These are phyloP conservation scores for Pulveroboletus frians DNA, from an alignment of 768 basidiomycete species.

Conservation along the genomic window DNA sequence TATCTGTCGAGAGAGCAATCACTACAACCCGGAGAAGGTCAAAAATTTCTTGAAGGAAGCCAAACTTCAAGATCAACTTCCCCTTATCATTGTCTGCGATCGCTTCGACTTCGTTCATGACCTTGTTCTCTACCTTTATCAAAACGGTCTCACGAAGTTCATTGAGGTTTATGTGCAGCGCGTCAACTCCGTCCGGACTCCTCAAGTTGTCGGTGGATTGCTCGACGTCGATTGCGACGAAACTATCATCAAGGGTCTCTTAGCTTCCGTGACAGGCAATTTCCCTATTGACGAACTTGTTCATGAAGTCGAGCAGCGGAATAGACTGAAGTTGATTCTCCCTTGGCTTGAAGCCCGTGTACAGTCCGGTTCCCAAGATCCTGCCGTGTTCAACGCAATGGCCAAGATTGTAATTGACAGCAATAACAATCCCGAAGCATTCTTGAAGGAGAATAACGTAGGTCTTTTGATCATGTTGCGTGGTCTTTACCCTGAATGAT, in stretches of 20 bases:
- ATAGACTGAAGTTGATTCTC: slow-evolving; percentile 91
- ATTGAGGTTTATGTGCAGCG: slow-evolving; percentile 99
- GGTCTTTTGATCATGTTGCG: slow-evolving; percentile 24
- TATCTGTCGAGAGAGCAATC: slow-evolving; percentile 95
- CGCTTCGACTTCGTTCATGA: slow-evolving; percentile 99
- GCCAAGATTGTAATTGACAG: slow-evolving; percentile 99
- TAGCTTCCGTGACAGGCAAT: slow-evolving; percentile 90
- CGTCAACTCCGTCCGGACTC: slow-evolving; percentile 95
- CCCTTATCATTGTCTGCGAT: slow-evolving; percentile 99
- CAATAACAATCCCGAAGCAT: slow-evolving; percentile 96
- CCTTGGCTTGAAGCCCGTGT: slow-evolving; percentile 96
- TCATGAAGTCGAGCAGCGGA: slow-evolving; percentile 93
- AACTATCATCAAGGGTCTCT: slow-evolving; percentile 87
- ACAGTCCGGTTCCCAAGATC: slow-evolving; percentile 89
- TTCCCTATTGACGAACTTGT: slow-evolving; percentile 99
- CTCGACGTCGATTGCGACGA: slow-evolving; percentile 99
- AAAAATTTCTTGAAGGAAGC: slow-evolving; percentile 99
- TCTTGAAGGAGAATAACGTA: slow-evolving; percentile 98
- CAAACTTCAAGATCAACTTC: slow-evolving; percentile 92
- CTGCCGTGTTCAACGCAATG: slow-evolving; percentile 92
- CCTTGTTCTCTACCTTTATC: slow-evolving; percentile 96
- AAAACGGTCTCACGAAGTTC: slow-evolving; percentile 93
- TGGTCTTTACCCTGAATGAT: slow-evolving; percentile 8
- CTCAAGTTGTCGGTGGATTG: slow-evolving; percentile 93
- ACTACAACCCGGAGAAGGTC: slow-evolving; percentile 99